Base-by-base conservation (phyloP, 306 rosid genomes). In the Cucumis melo region DNA sequence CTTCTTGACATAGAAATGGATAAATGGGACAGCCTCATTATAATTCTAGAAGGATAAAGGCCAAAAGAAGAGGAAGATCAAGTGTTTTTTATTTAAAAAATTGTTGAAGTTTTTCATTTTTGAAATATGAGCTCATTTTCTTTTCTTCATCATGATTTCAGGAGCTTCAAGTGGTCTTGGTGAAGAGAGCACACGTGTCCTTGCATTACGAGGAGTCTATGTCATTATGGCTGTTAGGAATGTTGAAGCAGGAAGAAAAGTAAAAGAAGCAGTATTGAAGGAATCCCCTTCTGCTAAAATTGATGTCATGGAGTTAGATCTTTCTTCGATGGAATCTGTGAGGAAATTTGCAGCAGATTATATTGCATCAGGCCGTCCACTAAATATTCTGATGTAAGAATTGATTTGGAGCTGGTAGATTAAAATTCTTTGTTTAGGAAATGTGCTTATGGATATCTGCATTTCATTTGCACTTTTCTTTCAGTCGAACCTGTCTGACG, bases 121-220 rank as follows among this genome's bases (percentile, higher is more conserved):
- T 15, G 21, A 14, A 21, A 29, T 10, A 46, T 68, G n/a, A 71
- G 41, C 9, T 70, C 6, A 20, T 21, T 44, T 12, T 14, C 20
- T 58, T 59, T 55, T 39, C n/a, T 77, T 57, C 20, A 3, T 51
- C 24, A 34, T 56, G 51, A 53, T 84, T 87, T 67, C 82, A 91
- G 97, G 97, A 78, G 91, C 97, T 78, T 73, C 95, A 16, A 89
- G 95, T 82, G 92, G 92, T 76, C 86, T 91, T 76, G 97, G 95
- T 36, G 68, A 76, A 67, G 91, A 91, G 79, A 88, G 90, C 17
- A 80, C 89, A 15, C 86, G 85, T 21, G 85, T 91, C 80, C 85
- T 89, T 75, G 88, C 88, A 6, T 51, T 85, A 78, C 89, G 87
- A 5, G 85, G 93, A 79, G 91, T 89, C 73, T 92, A 89, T 86